phyloP scores from a whole-genome alignment of 139 green algal genomes.

The Chlorella sp. region DNA sequence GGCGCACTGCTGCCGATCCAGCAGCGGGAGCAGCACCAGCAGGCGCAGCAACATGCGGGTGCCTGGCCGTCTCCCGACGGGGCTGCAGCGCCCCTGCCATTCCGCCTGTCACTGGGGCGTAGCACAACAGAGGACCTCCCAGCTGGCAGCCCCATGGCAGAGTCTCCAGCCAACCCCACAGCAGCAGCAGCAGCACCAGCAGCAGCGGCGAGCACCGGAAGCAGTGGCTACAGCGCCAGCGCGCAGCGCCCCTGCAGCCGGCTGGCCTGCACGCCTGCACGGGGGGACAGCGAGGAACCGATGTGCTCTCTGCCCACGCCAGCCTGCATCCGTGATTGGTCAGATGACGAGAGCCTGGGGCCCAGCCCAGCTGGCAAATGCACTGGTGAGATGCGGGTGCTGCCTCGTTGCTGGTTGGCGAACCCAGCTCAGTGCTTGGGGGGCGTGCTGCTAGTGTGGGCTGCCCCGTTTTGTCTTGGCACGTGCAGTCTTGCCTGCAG shows the following conservation, averaged over 20 bases:
- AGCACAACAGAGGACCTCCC: not conserved
- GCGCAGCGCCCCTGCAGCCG: not conserved
- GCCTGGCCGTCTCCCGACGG: not conserved
- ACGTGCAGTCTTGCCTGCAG: not conserved
- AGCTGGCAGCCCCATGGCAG: constrained; percentile 20
- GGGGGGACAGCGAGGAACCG: not conserved
- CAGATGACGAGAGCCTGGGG: not conserved
- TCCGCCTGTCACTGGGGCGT: not conserved
- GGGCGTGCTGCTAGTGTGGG: not conserved
- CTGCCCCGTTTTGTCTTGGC: not conserved
- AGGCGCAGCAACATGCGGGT: not conserved
- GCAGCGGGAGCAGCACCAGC: not conserved
- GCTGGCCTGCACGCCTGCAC: not conserved
- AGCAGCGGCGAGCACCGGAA: not conserved
- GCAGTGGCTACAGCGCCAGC: not conserved
- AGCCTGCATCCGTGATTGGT: constrained; percentile 18
- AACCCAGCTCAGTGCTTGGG: too few relatives aligned
- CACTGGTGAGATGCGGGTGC: not conserved
- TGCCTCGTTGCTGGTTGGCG: not conserved
- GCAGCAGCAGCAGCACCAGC: not conserved
- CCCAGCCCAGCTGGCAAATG: not conserved
- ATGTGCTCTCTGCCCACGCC: constrained; percentile 17
- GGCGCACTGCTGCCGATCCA: not conserved
- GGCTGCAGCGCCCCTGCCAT: not conserved
- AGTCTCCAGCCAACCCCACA: not conserved